Base-by-base conservation (phyloP, 441 rosid genomes). In the Lepidium campestre region DNA sequence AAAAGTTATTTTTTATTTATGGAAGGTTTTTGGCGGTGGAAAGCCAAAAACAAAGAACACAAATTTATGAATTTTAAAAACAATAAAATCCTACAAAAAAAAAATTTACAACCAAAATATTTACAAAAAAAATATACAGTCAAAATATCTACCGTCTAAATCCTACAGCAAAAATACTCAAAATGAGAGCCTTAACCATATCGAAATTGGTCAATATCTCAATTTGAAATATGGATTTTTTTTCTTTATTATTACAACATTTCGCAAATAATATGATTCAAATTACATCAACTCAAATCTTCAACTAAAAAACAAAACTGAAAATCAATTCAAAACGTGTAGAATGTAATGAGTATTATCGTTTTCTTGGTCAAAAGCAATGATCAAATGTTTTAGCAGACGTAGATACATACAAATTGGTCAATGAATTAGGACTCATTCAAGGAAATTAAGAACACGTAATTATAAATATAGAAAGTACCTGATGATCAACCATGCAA, bases 401-500 rank as follows among this genome's bases (percentile, higher is more conserved):
- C 29, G 13, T 44, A 7, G 7, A 20, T 5, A 17, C 14, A 10
- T 17, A 52, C 1, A 5, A 34, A 39, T 39, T 14, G 35, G 15
- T 50, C 0, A 2, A 54, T 10, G 32, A 1, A 27, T 49, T 20
- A 20, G 15, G 14, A 2, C 11, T 32, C 35, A 47, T 20, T 32
- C 34, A 62, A 47, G 2, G 19, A 29, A 66, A 20, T n/a, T n/a
- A n/a, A n/a, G 7, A 53, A 65, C 13, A 47, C 12, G 36, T 13
- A 31, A 29, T 27, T 4, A 23, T 0, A 14, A 36, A 14, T 0
- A 5, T 1, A n/a, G 9, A 27, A 58, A 7, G 25, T 71, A 71
- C 75, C 70, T 64, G 65, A 71, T 27, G 31, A 27, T 29, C 8
- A 29, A 64, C 12, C 54, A 71, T 40, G 65, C 70, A 64, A 56